Evolutionary conservation across 768 basidiomycete genomes (phyloP), one percentile per base, ranked within the genome.

Genomic region (Lactarius pseudohatsudake): DNA sequence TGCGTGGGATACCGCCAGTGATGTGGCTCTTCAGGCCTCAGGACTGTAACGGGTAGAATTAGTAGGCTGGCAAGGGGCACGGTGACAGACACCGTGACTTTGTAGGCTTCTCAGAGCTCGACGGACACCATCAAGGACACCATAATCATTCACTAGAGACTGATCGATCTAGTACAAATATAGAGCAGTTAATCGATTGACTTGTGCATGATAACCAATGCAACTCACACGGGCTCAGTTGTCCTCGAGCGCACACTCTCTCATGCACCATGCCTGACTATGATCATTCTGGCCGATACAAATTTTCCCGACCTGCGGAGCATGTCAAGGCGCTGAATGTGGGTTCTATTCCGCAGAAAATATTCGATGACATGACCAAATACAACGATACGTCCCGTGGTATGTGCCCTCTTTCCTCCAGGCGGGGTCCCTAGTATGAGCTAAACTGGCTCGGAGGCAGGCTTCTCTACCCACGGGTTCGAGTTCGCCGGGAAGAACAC

Each of bases 321-420:
- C 76, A 77, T 54, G 78, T 81, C 68, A 80, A 81, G 62, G 76
- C 78, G 0, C 72, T 81, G 62, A 76, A 78, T 59, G 74, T 78
- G 26, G 73, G 73, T 5, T 66, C 73, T 36, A 57, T 81, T 32
- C 76, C 77, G 0, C 66, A 73, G 61, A 74, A 75, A 41, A 77
- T 78, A 54, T 74, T 78, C 36, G 72, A 75, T 66, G 77, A 72
- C 16, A 72, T 81, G 76, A 74, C 72, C 58, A 72, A 73, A 54
- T 81, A 81, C 45, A 77, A 81, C 72, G 77, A 80, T 47, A 76
- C 79, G 15, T 72, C 73, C 57, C 73, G 78, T 69, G 78, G 79
- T 73, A 59, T 22, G 65, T 61, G 3, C 41, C 22, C 26, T 61
- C 26, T 47, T 32, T 38, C 40, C 40, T 34, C 20, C 41, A 16